phyloP scores from a whole-genome alignment of 176 grass and related monocot species.

The Rhynchospora pubera region DNA sequence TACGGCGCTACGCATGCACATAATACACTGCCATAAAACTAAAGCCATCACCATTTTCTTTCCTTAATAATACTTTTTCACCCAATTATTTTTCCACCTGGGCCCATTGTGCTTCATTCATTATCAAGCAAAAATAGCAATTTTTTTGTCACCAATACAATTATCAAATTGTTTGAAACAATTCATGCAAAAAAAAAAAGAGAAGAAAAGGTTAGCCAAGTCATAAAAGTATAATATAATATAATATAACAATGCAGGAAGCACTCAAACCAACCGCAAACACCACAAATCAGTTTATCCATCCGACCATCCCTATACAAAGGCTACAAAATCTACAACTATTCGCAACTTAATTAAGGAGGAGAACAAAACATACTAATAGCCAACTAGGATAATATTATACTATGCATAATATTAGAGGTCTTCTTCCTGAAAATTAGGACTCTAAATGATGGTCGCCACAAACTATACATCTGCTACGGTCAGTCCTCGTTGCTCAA shows the following conservation, averaged over 20 bases:
- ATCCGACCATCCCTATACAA: not conserved
- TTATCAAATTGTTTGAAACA: not conserved
- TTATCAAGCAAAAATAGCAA: not conserved
- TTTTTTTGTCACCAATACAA: not conserved
- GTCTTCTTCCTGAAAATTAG: not conserved
- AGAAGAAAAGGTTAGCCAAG: not conserved
- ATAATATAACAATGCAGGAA: not conserved
- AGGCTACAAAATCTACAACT: not conserved
- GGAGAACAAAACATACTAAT: not conserved
- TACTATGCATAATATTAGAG: not conserved
- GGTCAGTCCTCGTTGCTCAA: not conserved
- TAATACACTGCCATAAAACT: too few relatives aligned
- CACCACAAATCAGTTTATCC: not conserved
- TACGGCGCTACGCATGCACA: too few relatives aligned
- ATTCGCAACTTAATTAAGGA: too few relatives aligned
- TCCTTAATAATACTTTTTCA: too few relatives aligned
- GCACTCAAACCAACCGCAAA: not conserved
- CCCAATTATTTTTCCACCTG: too few relatives aligned
- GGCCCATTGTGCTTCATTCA: not conserved
- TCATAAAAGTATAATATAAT: not conserved
- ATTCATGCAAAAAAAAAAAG: not conserved
- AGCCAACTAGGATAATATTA: not conserved
- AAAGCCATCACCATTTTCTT: too few relatives aligned
- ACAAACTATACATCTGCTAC: not conserved
- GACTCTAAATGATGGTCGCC: not conserved